phyloP scores from a whole-genome alignment of 73 alveolate species.

The Tetrahymena elliotti region DNA sequence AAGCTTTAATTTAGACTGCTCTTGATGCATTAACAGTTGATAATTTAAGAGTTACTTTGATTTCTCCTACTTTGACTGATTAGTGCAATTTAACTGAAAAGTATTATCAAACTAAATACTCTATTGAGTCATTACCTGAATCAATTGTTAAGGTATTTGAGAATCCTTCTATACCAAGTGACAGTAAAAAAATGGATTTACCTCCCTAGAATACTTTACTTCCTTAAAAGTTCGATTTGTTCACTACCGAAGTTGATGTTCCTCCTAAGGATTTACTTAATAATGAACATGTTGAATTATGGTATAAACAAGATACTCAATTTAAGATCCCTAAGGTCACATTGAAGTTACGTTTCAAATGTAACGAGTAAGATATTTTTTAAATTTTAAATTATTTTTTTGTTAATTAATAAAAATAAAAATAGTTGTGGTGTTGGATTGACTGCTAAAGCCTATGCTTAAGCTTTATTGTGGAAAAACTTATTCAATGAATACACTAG shows the following conservation, averaged over 20 bases:
- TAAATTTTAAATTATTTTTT: background rate
- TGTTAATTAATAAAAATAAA: background rate
- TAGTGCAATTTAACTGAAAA: background rate
- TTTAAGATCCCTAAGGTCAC: background rate
- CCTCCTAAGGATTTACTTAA: background rate
- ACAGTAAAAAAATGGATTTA: background rate
- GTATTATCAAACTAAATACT: background rate
- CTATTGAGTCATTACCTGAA: background rate
- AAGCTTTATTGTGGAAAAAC: background rate
- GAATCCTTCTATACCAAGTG: background rate
- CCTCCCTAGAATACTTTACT: background rate
- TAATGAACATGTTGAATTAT: background rate
- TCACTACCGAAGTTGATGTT: background rate
- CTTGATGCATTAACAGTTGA: background rate
- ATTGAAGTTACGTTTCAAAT: background rate
- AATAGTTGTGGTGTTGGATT: background rate
- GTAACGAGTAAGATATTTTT: background rate
- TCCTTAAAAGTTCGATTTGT: background rate
- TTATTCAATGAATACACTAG: background rate
- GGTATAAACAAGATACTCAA: background rate
- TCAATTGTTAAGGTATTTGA: background rate
- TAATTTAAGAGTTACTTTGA: background rate
- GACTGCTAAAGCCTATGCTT: background rate
- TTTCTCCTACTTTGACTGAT: background rate
- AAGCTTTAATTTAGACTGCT: slow-evolving; percentile 31